A percentile compares a stretch with the other conserved stretches of the same genome.
Conservation (phyloP, 225 moss, liverwort and hornwort species). For the Antitrichia curtipendula region DNA sequence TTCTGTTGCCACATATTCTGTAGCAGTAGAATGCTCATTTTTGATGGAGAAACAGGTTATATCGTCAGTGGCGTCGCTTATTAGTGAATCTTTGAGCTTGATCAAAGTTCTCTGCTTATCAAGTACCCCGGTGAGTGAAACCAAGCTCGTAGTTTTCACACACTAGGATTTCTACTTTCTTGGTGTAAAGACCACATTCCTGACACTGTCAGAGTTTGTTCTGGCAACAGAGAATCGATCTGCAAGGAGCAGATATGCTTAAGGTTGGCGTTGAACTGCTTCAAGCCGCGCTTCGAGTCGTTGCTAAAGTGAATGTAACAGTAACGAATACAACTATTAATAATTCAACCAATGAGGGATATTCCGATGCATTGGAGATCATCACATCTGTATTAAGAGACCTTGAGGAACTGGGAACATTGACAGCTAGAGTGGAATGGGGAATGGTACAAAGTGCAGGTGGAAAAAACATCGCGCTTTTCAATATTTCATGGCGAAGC, state of each 20-base stretch:
- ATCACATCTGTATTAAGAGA: slow-evolving; percentile 38
- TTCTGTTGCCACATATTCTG: slow-evolving; percentile 14
- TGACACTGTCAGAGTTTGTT: slow-evolving; percentile 1
- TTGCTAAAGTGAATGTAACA: slow-evolving; percentile 23
- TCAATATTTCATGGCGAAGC: slow-evolving; percentile 71
- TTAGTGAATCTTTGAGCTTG: slow-evolving; percentile 30
- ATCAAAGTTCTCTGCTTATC: slow-evolving; percentile 38
- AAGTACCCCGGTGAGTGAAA: slow-evolving; percentile 30
- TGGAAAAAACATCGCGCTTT: slow-evolving; percentile 37
- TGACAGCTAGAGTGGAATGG: slow-evolving; percentile 50
- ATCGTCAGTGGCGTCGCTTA: slow-evolving; percentile 22
- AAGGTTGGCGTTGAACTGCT: slow-evolving; percentile 30
- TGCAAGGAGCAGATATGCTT: slow-evolving; percentile 29
- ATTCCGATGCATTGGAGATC: slow-evolving; percentile 34
- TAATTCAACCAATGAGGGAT: not conserved
- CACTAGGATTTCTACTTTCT: not conserved
- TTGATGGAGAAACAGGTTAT: slow-evolving; percentile 36
- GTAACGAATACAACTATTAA: slow-evolving; percentile 7
- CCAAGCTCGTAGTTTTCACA: not conserved
- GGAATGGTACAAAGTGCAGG: slow-evolving; percentile 18
- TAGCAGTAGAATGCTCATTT: slow-evolving; percentile 30
- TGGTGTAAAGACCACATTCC: not conserved
- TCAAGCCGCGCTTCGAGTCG: slow-evolving; percentile 25
- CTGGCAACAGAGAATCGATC: slow-evolving; percentile 28
- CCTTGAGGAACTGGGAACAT: slow-evolving; percentile 51